Evolutionary conservation across 2,329 filamentous ascomycete genomes (phyloP), one percentile per base, ranked within the genome.

Genomic region (Nakataea oryzae): DNA sequence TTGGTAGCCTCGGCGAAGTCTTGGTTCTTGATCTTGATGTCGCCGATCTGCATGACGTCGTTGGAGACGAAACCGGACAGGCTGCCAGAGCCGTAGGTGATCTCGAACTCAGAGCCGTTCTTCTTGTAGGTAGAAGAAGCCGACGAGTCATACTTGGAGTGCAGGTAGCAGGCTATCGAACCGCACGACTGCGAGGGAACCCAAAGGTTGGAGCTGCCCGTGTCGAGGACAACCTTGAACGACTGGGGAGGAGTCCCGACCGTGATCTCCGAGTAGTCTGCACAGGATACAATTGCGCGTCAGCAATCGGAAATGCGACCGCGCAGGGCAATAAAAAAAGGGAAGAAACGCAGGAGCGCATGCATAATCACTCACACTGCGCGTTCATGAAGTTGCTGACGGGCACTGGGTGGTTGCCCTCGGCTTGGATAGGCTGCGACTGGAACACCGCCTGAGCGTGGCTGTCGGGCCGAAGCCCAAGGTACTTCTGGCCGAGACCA

Each of bases 211-310:
- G 95, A 97, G 83, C 92, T 97, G 71, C 95, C 95, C 30, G 95
- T 99, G 76, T 99, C 95, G 67, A 99, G 88, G 67, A 99, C 89
- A 68, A 99, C 96, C 85, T 99, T 99, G 87, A 99, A 99, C 69
- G 79, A 83, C 81, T 99, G 95, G 41, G 95, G 88, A 67, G 95
- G 95, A 59, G 88, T 93, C 67, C 95, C 95, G 74, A 99, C 86
- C 69, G 86, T 84, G 75, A 99, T 97, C 77, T 97, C 92, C 69
- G 93, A 96, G 86, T 96, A 99, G 83, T 99, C 93, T 96, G 65
- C 1, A 9, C 11, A 8, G n/a, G 61, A 60, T 60, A 50, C 59
- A 14, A 26, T 54, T 63, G 24, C 5, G 27, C 50, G 65, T 64
- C 27, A 62, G 58, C 14, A 6, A 3, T 3, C n/a, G 34, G 30